phyloP scores from a whole-genome alignment of 805 yeast species.

The Saturnispora bothae region DNA sequence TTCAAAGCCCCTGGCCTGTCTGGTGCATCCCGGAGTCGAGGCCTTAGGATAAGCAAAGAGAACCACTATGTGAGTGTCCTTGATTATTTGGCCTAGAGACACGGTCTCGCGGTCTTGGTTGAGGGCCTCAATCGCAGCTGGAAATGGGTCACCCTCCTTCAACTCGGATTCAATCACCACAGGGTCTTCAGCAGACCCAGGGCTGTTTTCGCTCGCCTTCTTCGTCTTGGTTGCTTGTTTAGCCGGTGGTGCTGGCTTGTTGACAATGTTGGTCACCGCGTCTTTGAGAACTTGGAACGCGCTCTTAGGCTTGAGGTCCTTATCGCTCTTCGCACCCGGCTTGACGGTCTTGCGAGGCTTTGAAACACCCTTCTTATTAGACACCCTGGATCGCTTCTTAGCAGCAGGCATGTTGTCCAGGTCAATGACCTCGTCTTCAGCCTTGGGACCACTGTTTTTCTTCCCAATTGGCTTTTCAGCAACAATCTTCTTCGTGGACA shows the following conservation, averaged over 20 bases:
- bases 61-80: slow-evolving; percentile 33
- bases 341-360: too few relatives aligned
- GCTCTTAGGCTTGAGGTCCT: too few relatives aligned
- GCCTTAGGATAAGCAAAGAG: slow-evolving; percentile 84
- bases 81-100: slow-evolving; percentile 20
- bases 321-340: too few relatives aligned
- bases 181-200: background rate
- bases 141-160: slow-evolving; percentile 13
- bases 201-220: background rate
- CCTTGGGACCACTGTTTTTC: too few relatives aligned
- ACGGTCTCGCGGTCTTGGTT: slow-evolving; percentile 44
- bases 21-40: slow-evolving; percentile 92
- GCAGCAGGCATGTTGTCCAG: background rate
- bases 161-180: slow-evolving; percentile 2
- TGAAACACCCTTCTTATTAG: too few relatives aligned
- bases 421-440: background rate
- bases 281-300: too few relatives aligned
- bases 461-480: too few relatives aligned
- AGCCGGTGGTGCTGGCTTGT: too few relatives aligned
- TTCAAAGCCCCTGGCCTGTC: slow-evolving; percentile 87
- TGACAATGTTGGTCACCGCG: too few relatives aligned
- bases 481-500: too few relatives aligned
- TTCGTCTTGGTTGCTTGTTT: background rate
- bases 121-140: slow-evolving; percentile 6
- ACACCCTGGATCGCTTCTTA: too few relatives aligned